phyloP scores from a whole-genome alignment of 768 basidiomycete species.

The Hygrophoropsis aurantiaca region DNA sequence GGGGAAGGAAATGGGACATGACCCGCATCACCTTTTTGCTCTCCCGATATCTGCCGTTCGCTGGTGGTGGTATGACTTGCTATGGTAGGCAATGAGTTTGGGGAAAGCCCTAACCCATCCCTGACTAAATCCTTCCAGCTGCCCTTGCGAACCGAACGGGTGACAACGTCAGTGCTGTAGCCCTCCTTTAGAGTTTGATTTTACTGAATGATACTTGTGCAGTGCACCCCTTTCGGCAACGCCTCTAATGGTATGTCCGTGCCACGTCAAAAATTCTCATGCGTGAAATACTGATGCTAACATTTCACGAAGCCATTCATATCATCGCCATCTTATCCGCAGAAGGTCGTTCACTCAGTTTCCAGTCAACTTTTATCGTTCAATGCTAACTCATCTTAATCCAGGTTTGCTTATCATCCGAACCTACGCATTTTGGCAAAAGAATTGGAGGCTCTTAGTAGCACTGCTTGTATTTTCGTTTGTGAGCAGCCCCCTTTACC shows the following conservation, averaged over 20 bases:
- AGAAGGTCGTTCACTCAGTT: not conserved
- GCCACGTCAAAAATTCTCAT: not conserved
- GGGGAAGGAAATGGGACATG: too few species aligned
- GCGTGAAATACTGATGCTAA: not conserved
- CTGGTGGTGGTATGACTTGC: constrained; percentile 14
- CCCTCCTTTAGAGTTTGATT: not conserved
- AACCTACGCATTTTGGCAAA: constrained; percentile 25
- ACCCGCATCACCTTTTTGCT: too few species aligned
- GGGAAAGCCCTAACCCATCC: not conserved
- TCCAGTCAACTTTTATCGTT: constrained; percentile 6
- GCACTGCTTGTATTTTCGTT: constrained; percentile 18
- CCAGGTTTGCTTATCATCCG: constrained; percentile 24
- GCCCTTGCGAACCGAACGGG: not conserved
- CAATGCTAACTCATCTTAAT: constrained; percentile 11
- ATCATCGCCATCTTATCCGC: not conserved
- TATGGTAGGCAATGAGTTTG: constrained; percentile 10
- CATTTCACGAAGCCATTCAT: not conserved
- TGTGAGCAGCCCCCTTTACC: too few species aligned
- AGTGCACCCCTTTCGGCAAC: not conserved
- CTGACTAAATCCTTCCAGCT: not conserved
- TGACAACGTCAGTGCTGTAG: not conserved
- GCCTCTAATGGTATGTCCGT: not conserved
- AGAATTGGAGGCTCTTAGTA: constrained; percentile 12
- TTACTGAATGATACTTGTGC: not conserved
- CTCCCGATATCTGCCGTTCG: constrained; percentile 26